phyloP scores from a whole-genome alignment of 768 basidiomycete genomes.

The Trametopsis cervina region DNA sequence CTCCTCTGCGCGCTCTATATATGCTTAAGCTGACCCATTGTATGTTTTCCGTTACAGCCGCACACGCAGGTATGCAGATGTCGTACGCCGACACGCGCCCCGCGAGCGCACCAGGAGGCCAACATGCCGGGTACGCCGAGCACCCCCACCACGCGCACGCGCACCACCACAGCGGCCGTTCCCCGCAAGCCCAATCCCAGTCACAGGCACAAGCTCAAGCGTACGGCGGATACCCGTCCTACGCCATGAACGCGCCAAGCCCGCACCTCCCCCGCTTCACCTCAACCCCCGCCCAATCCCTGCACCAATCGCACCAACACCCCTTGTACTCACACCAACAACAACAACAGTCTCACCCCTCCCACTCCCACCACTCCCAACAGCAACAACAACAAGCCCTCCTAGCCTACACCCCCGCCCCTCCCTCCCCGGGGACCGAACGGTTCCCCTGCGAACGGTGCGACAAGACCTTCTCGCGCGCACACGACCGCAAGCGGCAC shows the following conservation, averaged over 20 bases:
- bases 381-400: background rate
- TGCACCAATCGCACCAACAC: background rate
- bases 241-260: no score
- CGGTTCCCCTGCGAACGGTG: conserved; percentile 69
- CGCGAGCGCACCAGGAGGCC: background rate
- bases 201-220: no score
- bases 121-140: background rate
- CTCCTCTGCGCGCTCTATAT: background rate
- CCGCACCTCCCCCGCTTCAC: background rate
- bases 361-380: background rate
- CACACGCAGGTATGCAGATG: background rate
- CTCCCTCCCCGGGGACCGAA: conserved; percentile 34
- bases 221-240: no score
- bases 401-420: background rate
- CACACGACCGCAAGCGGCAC: conserved; percentile 79
- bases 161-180: background rate
- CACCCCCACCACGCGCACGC: conserved; percentile 8
- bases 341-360: background rate
- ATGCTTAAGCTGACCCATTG: background rate
- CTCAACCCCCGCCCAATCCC: background rate
- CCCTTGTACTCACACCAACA: background rate
- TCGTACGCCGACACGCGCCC: background rate
- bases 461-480: conserved; percentile 72
- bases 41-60: background rate
- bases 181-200: no score